Evolutionary conservation across 228 moss, liverwort and hornwort species (phyloP).

Genomic region (Sphagnum magellanicum): DNA sequence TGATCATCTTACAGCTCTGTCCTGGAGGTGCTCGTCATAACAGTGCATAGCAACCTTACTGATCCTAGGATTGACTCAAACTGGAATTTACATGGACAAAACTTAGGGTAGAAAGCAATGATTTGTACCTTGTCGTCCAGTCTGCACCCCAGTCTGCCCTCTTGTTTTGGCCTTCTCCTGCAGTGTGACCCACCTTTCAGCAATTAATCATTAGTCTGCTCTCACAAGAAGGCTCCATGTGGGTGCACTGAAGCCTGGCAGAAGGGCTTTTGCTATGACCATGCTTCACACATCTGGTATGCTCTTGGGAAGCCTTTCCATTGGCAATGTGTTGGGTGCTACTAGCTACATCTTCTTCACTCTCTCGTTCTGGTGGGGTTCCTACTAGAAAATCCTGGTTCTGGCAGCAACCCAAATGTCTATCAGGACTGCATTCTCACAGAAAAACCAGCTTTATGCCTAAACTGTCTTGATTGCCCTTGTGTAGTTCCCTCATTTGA

Average conservation of each 20-base stretch:
- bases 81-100: no score
- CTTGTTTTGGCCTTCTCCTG: constrained; percentile 56
- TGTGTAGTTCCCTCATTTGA: background rate
- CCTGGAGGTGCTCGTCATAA: no score
- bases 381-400: constrained; percentile 35
- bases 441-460: background rate
- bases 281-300: constrained; percentile 56
- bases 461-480: background rate
- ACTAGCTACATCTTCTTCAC: constrained; percentile 50
- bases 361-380: constrained; percentile 36
- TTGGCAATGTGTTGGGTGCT: constrained; percentile 50
- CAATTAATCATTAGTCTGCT: constrained; percentile 60
- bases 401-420: background rate
- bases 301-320: constrained; percentile 52
- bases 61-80: no score
- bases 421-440: background rate
- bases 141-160: constrained; percentile 32
- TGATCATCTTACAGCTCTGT: no score
- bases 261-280: constrained; percentile 59
- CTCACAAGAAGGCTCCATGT: constrained; percentile 60
- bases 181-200: constrained; percentile 60
- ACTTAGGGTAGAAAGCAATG: no score
- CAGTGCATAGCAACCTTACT: no score
- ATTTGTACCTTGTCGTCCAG: constrained; percentile 29
- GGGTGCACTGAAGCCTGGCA: constrained; percentile 52